Evolutionary conservation across 75 land plant genomes (phyloP).

Genomic region (Ceratopteris richardii): DNA sequence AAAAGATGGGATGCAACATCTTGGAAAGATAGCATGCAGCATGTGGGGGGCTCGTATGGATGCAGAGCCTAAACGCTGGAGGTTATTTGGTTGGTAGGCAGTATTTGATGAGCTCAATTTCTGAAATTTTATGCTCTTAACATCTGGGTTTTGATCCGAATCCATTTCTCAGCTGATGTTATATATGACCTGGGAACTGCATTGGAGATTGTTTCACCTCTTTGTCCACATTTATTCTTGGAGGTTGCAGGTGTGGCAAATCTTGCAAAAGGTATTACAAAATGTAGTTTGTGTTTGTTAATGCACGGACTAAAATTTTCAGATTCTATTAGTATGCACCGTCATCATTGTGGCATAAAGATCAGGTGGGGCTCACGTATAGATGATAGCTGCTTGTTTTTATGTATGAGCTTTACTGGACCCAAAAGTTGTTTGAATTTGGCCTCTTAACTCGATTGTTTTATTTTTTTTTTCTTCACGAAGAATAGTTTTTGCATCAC

Average conservation of each 20-base stretch:
- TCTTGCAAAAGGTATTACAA: constrained; percentile 79
- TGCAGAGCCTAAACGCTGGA: constrained; percentile 98
- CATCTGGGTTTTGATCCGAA: neutral
- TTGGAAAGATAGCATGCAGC: constrained; percentile 90
- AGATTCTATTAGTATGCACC: too few relatives aligned
- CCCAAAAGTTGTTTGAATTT: too few relatives aligned
- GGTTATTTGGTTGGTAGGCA: constrained; percentile 66
- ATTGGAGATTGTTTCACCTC: constrained; percentile 84
- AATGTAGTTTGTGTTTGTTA: too few relatives aligned
- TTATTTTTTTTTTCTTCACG: neutral
- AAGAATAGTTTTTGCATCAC: too few relatives aligned
- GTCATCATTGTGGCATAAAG: too few relatives aligned
- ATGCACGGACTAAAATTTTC: too few relatives aligned
- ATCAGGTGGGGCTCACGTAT: too few relatives aligned
- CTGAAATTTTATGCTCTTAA: neutral
- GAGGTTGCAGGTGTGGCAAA: constrained; percentile 92
- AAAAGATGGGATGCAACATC: constrained; percentile 98
- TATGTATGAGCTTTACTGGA: too few relatives aligned
- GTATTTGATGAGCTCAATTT: neutral
- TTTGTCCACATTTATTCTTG: constrained; percentile 94
- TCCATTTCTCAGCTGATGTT: constrained; percentile 60
- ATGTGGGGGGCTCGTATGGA: constrained; percentile 97
- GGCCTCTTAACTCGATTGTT: neutral
- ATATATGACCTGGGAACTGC: constrained; percentile 94
- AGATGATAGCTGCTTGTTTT: too few relatives aligned